Percentiles rank a stretch among this genome's conserved stretches.
These are phyloP conservation scores for Aspergillus homomorphus DNA, from an alignment of 495 filamentous ascomycete species.

Conservation along the genomic window DNA sequence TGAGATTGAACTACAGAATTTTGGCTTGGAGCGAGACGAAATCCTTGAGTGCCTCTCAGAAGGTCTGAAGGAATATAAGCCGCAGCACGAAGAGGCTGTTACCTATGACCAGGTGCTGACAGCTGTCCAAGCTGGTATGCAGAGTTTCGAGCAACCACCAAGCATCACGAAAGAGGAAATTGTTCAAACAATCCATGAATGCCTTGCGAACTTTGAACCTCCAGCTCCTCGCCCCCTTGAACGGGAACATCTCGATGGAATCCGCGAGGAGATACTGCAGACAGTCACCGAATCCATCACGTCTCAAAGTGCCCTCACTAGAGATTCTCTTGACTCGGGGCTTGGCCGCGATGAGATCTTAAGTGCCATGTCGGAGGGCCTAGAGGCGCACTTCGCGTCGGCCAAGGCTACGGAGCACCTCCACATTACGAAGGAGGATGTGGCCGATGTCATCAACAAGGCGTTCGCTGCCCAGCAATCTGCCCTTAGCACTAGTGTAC, in stretches of 20 bases:
- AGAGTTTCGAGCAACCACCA: slow-evolving; percentile 67
- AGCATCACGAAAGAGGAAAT: slow-evolving; percentile 76
- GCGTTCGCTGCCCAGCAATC: slow-evolving; percentile 49
- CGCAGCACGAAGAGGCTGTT: slow-evolving; percentile 53
- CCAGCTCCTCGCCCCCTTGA: slow-evolving; percentile 20
- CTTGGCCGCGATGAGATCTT: slow-evolving; percentile 47
- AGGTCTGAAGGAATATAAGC: slow-evolving; percentile 73
- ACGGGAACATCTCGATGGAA: slow-evolving; percentile 30
- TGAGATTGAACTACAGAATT: slow-evolving; percentile 84
- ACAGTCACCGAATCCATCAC: slow-evolving; percentile 37
- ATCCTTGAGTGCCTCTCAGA: slow-evolving; percentile 80
- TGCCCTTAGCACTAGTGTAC: slow-evolving; percentile 25
- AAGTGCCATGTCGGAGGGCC: slow-evolving; percentile 40
- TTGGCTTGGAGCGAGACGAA: slow-evolving; percentile 84
- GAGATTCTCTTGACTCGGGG: slow-evolving; percentile 47
- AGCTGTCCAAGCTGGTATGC: slow-evolving; percentile 77
- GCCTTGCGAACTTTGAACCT: slow-evolving; percentile 43
- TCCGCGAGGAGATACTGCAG: slow-evolving; percentile 42
- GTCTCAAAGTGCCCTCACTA: slow-evolving; percentile 46
- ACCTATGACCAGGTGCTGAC: slow-evolving; percentile 76
- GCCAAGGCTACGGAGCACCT: slow-evolving; percentile 36
- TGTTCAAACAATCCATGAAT: slow-evolving; percentile 69
- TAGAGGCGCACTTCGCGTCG: slow-evolving; percentile 40
- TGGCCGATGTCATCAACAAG: slow-evolving; percentile 55
- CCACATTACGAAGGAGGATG: slow-evolving; percentile 45